phyloP scores from a whole-genome alignment of 495 filamentous ascomycete species.

The Podospora comata region DNA sequence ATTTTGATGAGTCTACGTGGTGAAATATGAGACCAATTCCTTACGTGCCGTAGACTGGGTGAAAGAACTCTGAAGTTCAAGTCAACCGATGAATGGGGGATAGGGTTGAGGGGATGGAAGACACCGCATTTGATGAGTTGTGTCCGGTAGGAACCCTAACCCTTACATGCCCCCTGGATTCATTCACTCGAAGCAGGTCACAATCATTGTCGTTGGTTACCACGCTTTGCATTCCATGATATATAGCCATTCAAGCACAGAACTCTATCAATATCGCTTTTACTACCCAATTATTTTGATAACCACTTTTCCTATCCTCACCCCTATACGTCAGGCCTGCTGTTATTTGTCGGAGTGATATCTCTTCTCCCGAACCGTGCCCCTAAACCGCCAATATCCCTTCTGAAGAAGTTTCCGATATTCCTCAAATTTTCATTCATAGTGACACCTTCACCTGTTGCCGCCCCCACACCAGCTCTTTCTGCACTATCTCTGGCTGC shows the following conservation, averaged over 20 bases:
- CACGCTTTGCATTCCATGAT: background rate
- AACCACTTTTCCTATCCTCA: background rate
- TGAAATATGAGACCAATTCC: too few relatives aligned
- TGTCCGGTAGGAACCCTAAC: background rate
- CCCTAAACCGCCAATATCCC: slow-evolving; percentile 82
- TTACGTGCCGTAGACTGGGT: background rate
- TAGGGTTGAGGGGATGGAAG: background rate
- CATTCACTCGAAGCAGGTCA: too few relatives aligned
- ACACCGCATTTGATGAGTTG: background rate
- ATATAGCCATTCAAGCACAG: background rate
- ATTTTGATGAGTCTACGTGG: background rate
- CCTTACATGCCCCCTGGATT: background rate
- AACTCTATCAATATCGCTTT: background rate
- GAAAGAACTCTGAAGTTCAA: background rate
- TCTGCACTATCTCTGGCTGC: slow-evolving; percentile 90
- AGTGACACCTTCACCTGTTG: slow-evolving; percentile 62
- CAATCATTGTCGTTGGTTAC: background rate
- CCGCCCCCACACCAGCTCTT: slow-evolving; percentile 64
- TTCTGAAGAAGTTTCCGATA: slow-evolving; percentile 91
- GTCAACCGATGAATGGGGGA: background rate
- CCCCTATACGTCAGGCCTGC: slow-evolving; percentile 14
- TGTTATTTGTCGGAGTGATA: slow-evolving; percentile 30
- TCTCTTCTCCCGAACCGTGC: slow-evolving; percentile 61
- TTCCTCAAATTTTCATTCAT: slow-evolving; percentile 91
- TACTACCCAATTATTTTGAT: background rate